Conservation (phyloP, 345 rosid genomes). For the Anastatica hierochuntica region DNA sequence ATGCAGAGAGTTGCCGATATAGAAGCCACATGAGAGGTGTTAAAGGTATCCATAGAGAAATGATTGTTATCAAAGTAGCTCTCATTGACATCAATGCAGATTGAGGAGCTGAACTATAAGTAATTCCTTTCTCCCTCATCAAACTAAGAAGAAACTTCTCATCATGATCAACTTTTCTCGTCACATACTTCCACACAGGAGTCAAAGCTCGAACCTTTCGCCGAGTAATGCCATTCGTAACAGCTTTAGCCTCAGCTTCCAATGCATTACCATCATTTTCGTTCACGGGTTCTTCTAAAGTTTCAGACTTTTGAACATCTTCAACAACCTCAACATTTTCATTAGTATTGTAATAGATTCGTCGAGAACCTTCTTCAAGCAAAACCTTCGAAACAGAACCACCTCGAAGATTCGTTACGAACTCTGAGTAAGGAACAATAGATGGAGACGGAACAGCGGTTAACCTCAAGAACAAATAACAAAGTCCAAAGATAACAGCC, state of each 20-base stretch:
- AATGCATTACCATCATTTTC: no score
- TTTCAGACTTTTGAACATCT: conserved; percentile 20
- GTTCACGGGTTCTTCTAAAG: conserved; percentile 16
- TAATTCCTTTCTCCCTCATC: conserved; percentile 83
- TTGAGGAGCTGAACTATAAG: conserved; percentile 86
- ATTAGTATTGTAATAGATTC: conserved; percentile 55
- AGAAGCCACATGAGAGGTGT: conserved; percentile 96
- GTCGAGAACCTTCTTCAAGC: conserved; percentile 90
- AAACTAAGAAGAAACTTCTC: conserved; percentile 84
- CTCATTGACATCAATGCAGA: conserved; percentile 63
- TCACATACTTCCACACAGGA: conserved; percentile 67
- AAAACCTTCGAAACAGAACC: conserved; percentile 64
- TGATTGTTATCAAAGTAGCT: conserved; percentile 51
- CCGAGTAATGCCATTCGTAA: conserved; percentile 22
- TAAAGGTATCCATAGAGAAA: conserved; percentile 80
- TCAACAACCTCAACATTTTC: conserved; percentile 7
- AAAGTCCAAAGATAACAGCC: conserved; percentile 48
- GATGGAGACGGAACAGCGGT: conserved; percentile 64
- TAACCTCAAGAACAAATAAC: conserved; percentile 60
- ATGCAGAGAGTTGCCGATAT: conserved; percentile 82
- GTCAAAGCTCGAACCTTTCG: conserved; percentile 29
- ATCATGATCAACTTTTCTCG: conserved; percentile 81
- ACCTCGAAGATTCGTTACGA: conserved; percentile 54
- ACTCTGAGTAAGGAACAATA: conserved; percentile 74
- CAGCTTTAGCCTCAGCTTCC: no score